These are phyloP conservation scores for Didymella pomorum DNA, from an alignment of 2,329 filamentous ascomycete species.

Conservation along the genomic window DNA sequence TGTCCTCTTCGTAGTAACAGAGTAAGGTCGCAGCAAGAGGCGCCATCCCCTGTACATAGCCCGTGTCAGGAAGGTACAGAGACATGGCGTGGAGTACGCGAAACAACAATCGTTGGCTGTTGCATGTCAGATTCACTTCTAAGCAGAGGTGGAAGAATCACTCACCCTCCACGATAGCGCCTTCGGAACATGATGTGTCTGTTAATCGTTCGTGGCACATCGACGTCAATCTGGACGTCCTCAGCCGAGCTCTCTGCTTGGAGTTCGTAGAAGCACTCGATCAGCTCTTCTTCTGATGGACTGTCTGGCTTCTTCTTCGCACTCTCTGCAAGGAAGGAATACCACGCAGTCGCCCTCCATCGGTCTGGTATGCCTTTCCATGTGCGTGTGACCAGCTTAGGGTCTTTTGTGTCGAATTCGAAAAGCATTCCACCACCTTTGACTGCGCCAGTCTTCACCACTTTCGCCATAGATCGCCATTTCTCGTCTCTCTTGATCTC, in stretches of 20 bases:
- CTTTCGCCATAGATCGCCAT: conserved; percentile 71
- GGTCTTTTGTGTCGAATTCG: conserved; percentile 81
- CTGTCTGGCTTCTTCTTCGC: conserved; percentile 70
- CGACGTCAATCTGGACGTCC: conserved; percentile 95
- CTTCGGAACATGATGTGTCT: conserved; percentile 96
- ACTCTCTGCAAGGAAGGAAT: conserved; percentile 84
- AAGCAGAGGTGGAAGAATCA: background rate
- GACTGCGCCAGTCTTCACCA: conserved; percentile 54
- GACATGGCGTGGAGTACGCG: conserved; percentile 91
- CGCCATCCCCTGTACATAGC: conserved; percentile 98
- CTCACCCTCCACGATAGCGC: conserved; percentile 81
- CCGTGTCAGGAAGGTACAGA: conserved; percentile 87
- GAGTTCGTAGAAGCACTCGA: conserved; percentile 74
- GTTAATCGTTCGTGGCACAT: conserved; percentile 93
- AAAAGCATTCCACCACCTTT: conserved; percentile 71
- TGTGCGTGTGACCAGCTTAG: conserved; percentile 83
- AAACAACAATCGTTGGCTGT: conserved; percentile 81
- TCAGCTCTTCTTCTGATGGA: conserved; percentile 74
- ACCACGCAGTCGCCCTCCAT: conserved; percentile 94
- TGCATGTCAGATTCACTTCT: conserved; percentile 25
- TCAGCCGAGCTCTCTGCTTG: conserved; percentile 81
- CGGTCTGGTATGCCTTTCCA: conserved; percentile 99
- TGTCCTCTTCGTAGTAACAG: conserved; percentile 96
- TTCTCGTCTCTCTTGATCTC: conserved; percentile 70
- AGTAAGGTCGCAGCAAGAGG: conserved; percentile 89